Evolutionary conservation across 176 grass and related monocot genomes (phyloP).

Genomic region (Pontederia crassipes): DNA sequence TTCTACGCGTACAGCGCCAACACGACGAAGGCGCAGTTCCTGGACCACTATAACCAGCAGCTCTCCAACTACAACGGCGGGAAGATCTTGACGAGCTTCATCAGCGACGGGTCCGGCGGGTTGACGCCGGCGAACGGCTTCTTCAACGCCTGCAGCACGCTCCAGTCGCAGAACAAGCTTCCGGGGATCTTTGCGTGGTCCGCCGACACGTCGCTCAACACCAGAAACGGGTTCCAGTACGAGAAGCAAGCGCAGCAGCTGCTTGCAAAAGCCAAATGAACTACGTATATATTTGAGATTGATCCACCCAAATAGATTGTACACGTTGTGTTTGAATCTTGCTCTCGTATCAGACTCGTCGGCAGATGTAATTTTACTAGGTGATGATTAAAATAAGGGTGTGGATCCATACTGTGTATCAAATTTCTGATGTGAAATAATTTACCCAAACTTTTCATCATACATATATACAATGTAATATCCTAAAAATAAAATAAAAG

Average conservation of each 20-base stretch:
- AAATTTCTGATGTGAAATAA: conserved; percentile 10
- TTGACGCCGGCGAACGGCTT: conserved; percentile 34
- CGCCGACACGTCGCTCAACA: conserved; percentile 38
- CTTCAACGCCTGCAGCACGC: conserved; percentile 33
- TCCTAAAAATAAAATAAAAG: no score
- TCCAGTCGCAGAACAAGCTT: conserved; percentile 50
- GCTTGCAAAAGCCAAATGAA: conserved; percentile 22
- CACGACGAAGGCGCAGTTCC: conserved; percentile 44
- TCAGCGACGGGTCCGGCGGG: conserved; percentile 23
- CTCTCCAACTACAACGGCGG: conserved; percentile 45
- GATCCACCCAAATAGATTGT: not conserved
- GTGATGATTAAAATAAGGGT: not conserved
- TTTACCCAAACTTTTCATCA: not conserved
- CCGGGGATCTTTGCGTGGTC: conserved; percentile 74
- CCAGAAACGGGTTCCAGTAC: conserved; percentile 45
- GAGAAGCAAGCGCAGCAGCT: conserved; percentile 48
- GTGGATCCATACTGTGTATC: conserved; percentile 8
- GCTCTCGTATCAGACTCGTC: not conserved
- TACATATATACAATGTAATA: no score
- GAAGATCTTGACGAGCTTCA: conserved; percentile 70
- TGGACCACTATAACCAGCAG: conserved; percentile 39
- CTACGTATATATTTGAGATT: not conserved
- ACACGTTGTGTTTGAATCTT: not conserved
- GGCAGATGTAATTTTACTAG: conserved; percentile 5
- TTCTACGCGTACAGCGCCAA: conserved; percentile 49